Base-by-base conservation (phyloP, 805 yeast genomes). In the Starmerella asiatica region DNA sequence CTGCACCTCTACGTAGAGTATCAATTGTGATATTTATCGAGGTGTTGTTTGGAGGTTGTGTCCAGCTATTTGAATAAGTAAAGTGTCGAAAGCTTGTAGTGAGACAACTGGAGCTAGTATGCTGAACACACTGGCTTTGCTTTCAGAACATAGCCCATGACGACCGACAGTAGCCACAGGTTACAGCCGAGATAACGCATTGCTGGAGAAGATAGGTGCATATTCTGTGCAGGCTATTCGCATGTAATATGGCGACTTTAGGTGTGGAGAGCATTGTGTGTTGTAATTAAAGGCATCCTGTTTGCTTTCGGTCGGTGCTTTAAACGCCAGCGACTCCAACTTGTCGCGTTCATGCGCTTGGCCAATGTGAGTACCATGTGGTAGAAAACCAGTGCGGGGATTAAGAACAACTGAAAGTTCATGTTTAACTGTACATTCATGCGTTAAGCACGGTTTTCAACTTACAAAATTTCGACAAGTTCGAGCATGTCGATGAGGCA, bases 371-470 rank as follows among this genome's bases (percentile, higher is more conserved):
- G 52, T 83, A 95, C 91, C 80, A 85, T 14, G 93, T 85, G 15
- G 69, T 91, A 19, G 99, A 91, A 60, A 93, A 84, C 50, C 96
- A 86, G 56, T 79, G 74, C 65, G 97, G 96, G 16, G 94, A 84
- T 50, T 67, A 91, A 45, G 67, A 71, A 28, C 69, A 78, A 16
- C 68, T 73, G 3, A 57, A 62, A 2, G 74, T 91, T 12, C 52
- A 63, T 1, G 70, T 78, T 47, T 60, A 62, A 32, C 69, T 81
- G 65, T 82, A 78, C 54, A 76, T 79, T 50, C 73, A 81, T 50
- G 68, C 82, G 9, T 54, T 88, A 26, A 79, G 93, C 1, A 71
- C 80, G 0, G 73, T 82, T 21, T 68, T 88, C 50, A 58, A 61
- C 26, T 32, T 51, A 3, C 38, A 29, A 45, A 40, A 20, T 42